A percentile compares a stretch with the other conserved stretches of the same genome.
Conservation (phyloP, 129 eudicot genomes). For the Logfia minima region DNA sequence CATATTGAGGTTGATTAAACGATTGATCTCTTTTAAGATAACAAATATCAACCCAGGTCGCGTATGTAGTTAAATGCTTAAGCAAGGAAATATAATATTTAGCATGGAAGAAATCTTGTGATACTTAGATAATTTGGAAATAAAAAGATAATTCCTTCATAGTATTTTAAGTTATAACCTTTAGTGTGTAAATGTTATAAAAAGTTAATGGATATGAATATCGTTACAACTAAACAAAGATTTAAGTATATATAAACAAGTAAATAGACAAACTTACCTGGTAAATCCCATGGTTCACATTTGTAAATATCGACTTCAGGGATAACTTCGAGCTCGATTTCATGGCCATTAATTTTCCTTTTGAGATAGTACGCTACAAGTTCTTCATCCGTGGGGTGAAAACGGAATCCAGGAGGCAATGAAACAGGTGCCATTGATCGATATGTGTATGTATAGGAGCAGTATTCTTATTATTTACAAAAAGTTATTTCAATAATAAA, state of each 20-base stretch:
- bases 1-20: neutral
- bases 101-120: slow-evolving; percentile 1
- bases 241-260: neutral
- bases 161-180: neutral
- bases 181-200: neutral
- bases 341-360: slow-evolving; percentile 76
- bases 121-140: slow-evolving; percentile 21
- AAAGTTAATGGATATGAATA: neutral
- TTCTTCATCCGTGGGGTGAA: slow-evolving; percentile 93
- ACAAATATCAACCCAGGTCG: neutral
- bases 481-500: slow-evolving; percentile 12
- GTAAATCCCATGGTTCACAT: slow-evolving; percentile 98
- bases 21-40: neutral
- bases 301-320: slow-evolving; percentile 98
- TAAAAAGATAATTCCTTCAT: slow-evolving; percentile 13
- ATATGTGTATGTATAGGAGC: neutral
- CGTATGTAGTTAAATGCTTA: neutral
- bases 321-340: slow-evolving; percentile 84
- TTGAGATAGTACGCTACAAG: slow-evolving; percentile 87
- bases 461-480: neutral
- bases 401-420: slow-evolving; percentile 94
- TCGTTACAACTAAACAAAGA: neutral
- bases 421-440: slow-evolving; percentile 76
- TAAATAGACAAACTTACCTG: slow-evolving; percentile 50
- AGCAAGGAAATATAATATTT: neutral